Percentiles rank a stretch among this genome's conserved stretches.
Conservation (phyloP, 768 basidiomycete genomes). For the Paxillus ammoniavirescens region DNA sequence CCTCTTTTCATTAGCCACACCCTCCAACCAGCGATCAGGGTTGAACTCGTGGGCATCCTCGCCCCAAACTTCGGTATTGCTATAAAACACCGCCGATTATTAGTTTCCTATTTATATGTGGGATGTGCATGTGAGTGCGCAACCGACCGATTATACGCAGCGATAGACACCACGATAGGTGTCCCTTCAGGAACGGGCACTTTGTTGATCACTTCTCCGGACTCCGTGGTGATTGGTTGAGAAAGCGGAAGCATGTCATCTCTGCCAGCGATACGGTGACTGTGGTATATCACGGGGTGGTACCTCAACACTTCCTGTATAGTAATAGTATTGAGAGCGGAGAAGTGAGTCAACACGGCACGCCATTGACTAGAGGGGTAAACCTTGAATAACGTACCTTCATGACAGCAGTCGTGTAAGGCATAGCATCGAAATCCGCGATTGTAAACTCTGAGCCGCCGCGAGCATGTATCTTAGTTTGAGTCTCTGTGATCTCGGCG, state of each 20-base stretch:
- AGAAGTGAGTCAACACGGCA: not conserved
- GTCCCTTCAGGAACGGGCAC: constrained; percentile 50
- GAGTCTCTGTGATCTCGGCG: constrained; percentile 42
- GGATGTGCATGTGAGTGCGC: not conserved
- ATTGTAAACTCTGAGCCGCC: constrained; percentile 39
- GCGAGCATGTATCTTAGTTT: constrained; percentile 29
- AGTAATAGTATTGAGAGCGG: not conserved
- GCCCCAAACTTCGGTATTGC: constrained; percentile 31
- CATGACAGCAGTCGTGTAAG: constrained; percentile 43
- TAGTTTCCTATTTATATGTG: not conserved
- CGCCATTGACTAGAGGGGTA: not conserved
- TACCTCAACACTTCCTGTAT: constrained; percentile 46
- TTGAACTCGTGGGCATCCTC: constrained; percentile 31
- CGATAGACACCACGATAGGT: constrained; percentile 51
- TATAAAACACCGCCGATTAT: constrained; percentile 3
- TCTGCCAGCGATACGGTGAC: constrained; percentile 46
- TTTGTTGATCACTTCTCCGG: constrained; percentile 42
- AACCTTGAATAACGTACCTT: constrained; percentile 31
- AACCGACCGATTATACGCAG: constrained; percentile 52
- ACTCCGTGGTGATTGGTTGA: constrained; percentile 44
- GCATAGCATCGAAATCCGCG: constrained; percentile 49
- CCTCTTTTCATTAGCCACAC: constrained; percentile 16
- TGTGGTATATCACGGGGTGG: constrained; percentile 51
- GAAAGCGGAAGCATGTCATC: constrained; percentile 64
- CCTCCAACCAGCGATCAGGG: constrained; percentile 27